Percentiles rank a stretch among this genome's conserved stretches.
Evolutionary conservation across 352 stramenopile species (phyloP).

Genomic region (Globisporangium megalacanthum): DNA sequence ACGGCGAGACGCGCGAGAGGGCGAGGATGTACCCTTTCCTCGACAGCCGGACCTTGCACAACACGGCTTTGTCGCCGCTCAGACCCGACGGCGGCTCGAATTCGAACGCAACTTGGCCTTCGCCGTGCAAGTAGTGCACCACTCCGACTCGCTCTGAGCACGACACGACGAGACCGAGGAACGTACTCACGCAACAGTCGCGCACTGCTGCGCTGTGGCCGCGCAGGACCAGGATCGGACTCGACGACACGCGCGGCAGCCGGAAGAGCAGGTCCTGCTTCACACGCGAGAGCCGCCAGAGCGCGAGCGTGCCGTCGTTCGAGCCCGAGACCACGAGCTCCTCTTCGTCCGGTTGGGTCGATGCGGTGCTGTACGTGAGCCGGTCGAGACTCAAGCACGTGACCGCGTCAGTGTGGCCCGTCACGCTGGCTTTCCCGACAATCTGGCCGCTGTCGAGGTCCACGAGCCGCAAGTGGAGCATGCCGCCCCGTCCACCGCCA

Average conservation of each 20-base stretch:
- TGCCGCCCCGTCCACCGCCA: slow-evolving; percentile 64
- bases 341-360: slow-evolving; percentile 52
- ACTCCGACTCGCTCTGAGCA: slow-evolving; percentile 49
- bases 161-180: slow-evolving; percentile 57
- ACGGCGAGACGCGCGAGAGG: slow-evolving; percentile 21
- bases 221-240: slow-evolving; percentile 57
- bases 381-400: slow-evolving; percentile 72
- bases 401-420: slow-evolving; percentile 58
- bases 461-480: slow-evolving; percentile 67
- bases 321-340: slow-evolving; percentile 72
- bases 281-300: slow-evolving; percentile 70
- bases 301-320: slow-evolving; percentile 52
- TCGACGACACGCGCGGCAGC: slow-evolving; percentile 58
- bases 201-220: slow-evolving; percentile 44
- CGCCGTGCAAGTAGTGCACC: slow-evolving; percentile 68
- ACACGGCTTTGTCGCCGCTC: slow-evolving; percentile 14
- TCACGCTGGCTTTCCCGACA: slow-evolving; percentile 75
- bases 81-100: slow-evolving; percentile 28
- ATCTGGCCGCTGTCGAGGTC: slow-evolving; percentile 82
- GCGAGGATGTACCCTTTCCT: slow-evolving; percentile 60
- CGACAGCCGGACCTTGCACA: slow-evolving; percentile 46
- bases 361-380: slow-evolving; percentile 35
- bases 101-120: slow-evolving; percentile 66
- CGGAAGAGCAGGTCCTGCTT: slow-evolving; percentile 74
- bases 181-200: slow-evolving; percentile 63